These are phyloP conservation scores for Suillus tomentosus DNA, from an alignment of 768 basidiomycete genomes.

Conservation along the genomic window DNA sequence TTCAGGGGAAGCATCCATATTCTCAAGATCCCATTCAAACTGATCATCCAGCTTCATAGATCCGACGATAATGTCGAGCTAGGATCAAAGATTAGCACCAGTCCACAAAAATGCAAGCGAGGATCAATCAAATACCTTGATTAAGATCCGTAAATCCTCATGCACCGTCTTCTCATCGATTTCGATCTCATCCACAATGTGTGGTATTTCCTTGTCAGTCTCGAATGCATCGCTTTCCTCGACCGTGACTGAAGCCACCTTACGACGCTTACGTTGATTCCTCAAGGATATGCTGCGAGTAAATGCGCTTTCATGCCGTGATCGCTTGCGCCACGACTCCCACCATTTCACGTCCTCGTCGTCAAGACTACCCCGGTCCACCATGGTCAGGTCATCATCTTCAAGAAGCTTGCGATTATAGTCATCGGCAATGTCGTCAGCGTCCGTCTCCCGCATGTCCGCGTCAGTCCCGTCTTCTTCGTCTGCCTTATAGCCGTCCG, in stretches of 20 bases:
- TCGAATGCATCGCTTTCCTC: constrained; percentile 26
- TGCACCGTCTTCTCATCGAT: constrained; percentile 64
- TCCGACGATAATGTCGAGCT: constrained; percentile 96
- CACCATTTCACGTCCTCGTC: constrained; percentile 61
- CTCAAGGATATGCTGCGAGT: constrained; percentile 26
- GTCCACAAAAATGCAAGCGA: constrained; percentile 8
- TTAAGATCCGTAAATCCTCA: constrained; percentile 89
- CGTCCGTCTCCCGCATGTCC: constrained; percentile 17
- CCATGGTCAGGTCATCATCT: constrained; percentile 25
- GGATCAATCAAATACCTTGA: constrained; percentile 65
- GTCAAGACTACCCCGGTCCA: constrained; percentile 46
- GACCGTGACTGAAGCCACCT: constrained; percentile 34
- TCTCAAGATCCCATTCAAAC: constrained; percentile 97
- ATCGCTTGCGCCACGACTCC: constrained; percentile 68
- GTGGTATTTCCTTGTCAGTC: constrained; percentile 45
- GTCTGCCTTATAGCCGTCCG: constrained; percentile 26
- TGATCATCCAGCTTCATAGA: constrained; percentile 93
- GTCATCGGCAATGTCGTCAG: constrained; percentile 17
- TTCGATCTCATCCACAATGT: constrained; percentile 61
- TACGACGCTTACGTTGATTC: constrained; percentile 45
- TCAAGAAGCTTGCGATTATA: constrained; percentile 26
- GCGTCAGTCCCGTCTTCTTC: constrained; percentile 30
- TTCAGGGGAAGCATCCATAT: constrained; percentile 79
- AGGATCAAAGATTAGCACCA: constrained; percentile 3
- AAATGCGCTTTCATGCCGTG: constrained; percentile 34